Base-by-base conservation (phyloP, 2,329 filamentous ascomycete genomes). In the Bertia moriformis region DNA sequence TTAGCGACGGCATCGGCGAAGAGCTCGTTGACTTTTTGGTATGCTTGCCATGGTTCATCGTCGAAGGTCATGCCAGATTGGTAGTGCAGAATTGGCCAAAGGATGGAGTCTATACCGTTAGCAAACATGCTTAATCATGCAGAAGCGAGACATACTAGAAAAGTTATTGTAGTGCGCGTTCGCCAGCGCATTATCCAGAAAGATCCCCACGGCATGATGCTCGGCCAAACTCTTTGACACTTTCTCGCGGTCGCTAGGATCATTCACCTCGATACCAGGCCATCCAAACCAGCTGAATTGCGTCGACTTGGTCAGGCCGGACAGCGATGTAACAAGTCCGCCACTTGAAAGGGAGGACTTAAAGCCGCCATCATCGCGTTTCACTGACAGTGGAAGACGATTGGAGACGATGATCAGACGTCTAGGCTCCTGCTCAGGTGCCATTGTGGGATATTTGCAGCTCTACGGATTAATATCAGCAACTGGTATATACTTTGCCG, bases 81-180 rank as follows among this genome's bases (percentile, higher is more conserved):
- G 32, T 35, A 35, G 32, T 35, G 32, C 10, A 35, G 32, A 15
- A 35, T 35, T 7, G 32, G 32, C 32, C 32, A 35, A 12, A 35
- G 32, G 7, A 35, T 35, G 7, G 7, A 15, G 15, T 35, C 32
- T 35, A 18, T 27, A 27, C 22, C 15, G 32, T 14, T 7, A 35
- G 32, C 12, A 35, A 15, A 17, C 10, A 12, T 7, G 32, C 7
- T 12, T 14, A 7, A 18, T 35, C 7, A 35, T 7, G 32, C 10
- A 17, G 32, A 15, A 35, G 17, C 24, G 32, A 35, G 12, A 12
- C 32, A 14, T 35, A 35, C 32, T 35, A 14, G 32, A 35, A 15
- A 35, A 35, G 10, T 17, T 17, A 18, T 35, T 35, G 32, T 35
- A 35, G 32, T 35, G 32, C 32, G 10, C 32, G 17, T 35, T 10